A percentile compares a stretch with the other conserved stretches of the same genome.
Evolutionary conservation across 169 alveolate genomes (phyloP).

Genomic region (Haemoproteus tartakovskyi): DNA sequence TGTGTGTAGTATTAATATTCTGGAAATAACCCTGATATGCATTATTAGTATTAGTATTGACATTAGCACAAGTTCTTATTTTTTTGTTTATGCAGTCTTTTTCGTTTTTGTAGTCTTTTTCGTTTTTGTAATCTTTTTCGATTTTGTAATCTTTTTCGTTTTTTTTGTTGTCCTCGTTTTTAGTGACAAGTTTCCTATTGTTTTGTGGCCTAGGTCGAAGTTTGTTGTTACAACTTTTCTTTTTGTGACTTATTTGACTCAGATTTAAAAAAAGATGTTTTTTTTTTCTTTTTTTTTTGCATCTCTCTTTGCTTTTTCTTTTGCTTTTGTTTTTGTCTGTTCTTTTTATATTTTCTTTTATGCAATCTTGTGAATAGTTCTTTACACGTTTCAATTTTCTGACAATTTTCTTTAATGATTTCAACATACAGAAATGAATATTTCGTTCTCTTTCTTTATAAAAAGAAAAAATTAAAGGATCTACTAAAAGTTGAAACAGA

Average conservation of each 20-base stretch:
- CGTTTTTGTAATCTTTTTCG: no score
- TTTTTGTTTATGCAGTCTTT: conserved; percentile 1
- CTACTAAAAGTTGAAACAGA: conserved; percentile 31
- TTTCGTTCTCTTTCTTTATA: conserved; percentile 46
- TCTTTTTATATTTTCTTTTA: no score
- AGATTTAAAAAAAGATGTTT: no score
- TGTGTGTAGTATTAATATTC: no score
- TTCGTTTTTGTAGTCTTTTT: no score
- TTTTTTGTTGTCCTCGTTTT: not conserved
- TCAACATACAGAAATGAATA: conserved; percentile 13
- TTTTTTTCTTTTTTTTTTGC: no score
- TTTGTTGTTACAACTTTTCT: not conserved
- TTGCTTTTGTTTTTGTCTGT: not conserved
- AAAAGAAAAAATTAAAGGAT: conserved; percentile 34
- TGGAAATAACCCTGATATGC: not conserved
- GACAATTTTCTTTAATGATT: conserved; percentile 32
- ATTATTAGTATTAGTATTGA: conserved; percentile 2
- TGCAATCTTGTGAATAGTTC: not conserved
- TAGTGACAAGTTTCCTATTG: not conserved
- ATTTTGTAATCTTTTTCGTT: no score
- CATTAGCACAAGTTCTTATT: conserved; percentile 21
- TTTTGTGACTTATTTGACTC: not conserved
- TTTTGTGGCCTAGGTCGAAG: not conserved
- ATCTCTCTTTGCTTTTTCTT: not conserved
- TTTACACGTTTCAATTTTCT: conserved; percentile 18